Evolutionary conservation across 495 filamentous ascomycete species (phyloP).

Genomic region (Tuber calosporum): DNA sequence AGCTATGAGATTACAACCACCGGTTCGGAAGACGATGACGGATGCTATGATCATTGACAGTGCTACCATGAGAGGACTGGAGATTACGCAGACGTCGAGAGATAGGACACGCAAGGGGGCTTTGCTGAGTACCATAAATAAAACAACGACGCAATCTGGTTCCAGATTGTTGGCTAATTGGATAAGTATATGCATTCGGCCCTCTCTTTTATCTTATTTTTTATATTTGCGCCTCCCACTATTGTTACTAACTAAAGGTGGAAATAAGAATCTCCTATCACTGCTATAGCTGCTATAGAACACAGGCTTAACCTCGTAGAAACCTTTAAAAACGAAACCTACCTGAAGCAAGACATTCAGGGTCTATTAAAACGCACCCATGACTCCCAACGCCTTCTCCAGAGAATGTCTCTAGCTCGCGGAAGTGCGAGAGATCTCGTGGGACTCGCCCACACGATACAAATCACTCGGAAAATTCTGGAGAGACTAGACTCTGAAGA

Average conservation of each 20-base stretch:
- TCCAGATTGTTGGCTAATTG: slow-evolving; percentile 72
- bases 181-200: slow-evolving; percentile 54
- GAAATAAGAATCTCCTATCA: slow-evolving; percentile 64
- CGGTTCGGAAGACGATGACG: slow-evolving; percentile 59
- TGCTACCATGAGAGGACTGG: slow-evolving; percentile 78
- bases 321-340: slow-evolving; percentile 55
- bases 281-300: slow-evolving; percentile 70
- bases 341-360: slow-evolving; percentile 60
- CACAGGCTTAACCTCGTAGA: slow-evolving; percentile 74
- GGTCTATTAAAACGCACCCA: slow-evolving; percentile 65
- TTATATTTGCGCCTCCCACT: not conserved
- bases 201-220: not conserved
- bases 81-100: slow-evolving; percentile 75
- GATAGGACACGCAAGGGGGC: slow-evolving; percentile 72
- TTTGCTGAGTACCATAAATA: slow-evolving; percentile 76
- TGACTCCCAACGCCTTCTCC: slow-evolving; percentile 81
- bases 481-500: slow-evolving; percentile 18
- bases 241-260: slow-evolving; percentile 16
- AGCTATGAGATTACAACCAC: slow-evolving; percentile 79
- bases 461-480: slow-evolving; percentile 65
- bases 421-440: slow-evolving; percentile 94
- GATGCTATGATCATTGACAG: slow-evolving; percentile 87
- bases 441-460: slow-evolving; percentile 69
- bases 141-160: slow-evolving; percentile 85
- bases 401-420: slow-evolving; percentile 83